Base-by-base conservation (phyloP, 2,329 filamentous ascomycete species). In the Diaporthe sp. region DNA sequence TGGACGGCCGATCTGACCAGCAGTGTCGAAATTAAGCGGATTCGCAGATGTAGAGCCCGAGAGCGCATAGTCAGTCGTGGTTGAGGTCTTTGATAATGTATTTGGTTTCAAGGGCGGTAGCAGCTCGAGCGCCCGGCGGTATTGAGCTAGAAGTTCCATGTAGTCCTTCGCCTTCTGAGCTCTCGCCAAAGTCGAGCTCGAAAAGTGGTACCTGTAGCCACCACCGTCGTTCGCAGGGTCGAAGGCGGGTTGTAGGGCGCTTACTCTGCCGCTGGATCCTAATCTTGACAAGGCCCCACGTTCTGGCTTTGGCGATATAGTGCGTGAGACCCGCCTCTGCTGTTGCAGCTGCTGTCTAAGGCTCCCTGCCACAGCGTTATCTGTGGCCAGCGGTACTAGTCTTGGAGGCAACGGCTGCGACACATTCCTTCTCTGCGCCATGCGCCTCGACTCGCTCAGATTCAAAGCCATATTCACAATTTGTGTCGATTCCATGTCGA, bases 401-500 rank as follows among this genome's bases (percentile, higher is more conserved):
- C 84, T 86, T 61, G 86, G 89, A 40, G 84, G 90, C 47, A 85
- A 85, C 72, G 82, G 89, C 80, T 81, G 90, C 72, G 80, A 90
- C 78, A 83, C 88, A 82, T 81, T 91, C 83, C 86, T 89, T 83
- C 86, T 90, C 82, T 85, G 91, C 76, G 87, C 94, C 84, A 88
- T 88, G 80, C 91, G 91, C 77, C 92, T 91, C 80, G 93, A 94
- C 83, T 98, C 95, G 85, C 94, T 97, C 67, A 98, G 84, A 77
- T 93, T 97, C 78, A 98, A 85, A 1, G 96, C 96, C 90, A 98
- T 94, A 80, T 95, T 95, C 55, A 98, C 95, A 77, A 98, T 97
- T 82, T 98, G 94, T 5, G 93, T 91, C 10, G 96, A 93, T 80
- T 98, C 96, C 75, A 93, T 88, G 79, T 95, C 91, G 28, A 94